Evolutionary conservation across 2,329 filamentous ascomycete species (phyloP).

Genomic region (Fusarium udum): DNA sequence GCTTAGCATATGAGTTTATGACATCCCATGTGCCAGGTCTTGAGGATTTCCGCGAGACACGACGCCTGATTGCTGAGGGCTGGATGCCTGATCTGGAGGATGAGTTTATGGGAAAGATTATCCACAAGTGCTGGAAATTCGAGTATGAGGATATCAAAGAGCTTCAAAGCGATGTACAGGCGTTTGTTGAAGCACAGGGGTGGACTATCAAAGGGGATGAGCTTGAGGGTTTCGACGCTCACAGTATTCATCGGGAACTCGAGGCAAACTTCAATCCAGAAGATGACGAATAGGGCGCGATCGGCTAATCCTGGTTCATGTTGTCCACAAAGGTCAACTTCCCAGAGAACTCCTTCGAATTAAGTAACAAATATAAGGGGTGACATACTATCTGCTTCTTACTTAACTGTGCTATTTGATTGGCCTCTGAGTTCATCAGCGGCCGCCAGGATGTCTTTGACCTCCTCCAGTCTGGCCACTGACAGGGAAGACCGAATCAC

Average conservation of each 20-base stretch:
- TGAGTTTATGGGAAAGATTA: neutral
- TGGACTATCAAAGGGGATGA: neutral
- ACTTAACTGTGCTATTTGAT: too few relatives aligned
- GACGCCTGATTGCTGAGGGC: neutral
- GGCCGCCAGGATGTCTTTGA: too few relatives aligned
- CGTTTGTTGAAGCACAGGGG: neutral
- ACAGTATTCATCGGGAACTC: fast-evolving
- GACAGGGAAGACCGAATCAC: too few relatives aligned
- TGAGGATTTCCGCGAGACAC: neutral
- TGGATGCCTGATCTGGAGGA: slow-evolving; percentile 1
- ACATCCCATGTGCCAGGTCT: neutral
- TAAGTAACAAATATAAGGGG: too few relatives aligned
- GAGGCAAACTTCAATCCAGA: neutral
- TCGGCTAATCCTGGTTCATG: too few relatives aligned
- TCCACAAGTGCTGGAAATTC: neutral
- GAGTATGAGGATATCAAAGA: neutral
- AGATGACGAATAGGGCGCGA: fast-evolving
- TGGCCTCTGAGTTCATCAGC: too few relatives aligned
- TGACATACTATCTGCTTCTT: too few relatives aligned
- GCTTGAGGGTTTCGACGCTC: neutral
- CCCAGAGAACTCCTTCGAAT: too few relatives aligned
- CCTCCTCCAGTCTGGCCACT: too few relatives aligned
- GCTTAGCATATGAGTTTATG: neutral
- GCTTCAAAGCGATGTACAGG: neutral
- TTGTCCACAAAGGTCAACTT: too few relatives aligned